phyloP scores from a whole-genome alignment of 805 yeast genomes.

The Barnettozyma siamensis region DNA sequence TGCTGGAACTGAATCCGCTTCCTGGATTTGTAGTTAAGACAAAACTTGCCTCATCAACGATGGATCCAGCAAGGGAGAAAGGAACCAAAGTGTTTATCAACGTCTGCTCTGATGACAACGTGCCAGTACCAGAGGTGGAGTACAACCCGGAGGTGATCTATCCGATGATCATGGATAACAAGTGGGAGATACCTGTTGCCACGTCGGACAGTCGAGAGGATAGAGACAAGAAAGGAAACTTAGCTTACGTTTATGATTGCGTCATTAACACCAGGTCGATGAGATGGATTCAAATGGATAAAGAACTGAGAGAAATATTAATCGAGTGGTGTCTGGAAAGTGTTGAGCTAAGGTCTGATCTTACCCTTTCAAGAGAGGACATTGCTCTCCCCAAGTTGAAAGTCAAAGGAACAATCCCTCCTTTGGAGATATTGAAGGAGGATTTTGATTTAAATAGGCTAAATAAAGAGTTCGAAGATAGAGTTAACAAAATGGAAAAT shows the following conservation, averaged over 20 bases:
- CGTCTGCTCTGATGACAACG: conserved; percentile 57
- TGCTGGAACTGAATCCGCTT: conserved; percentile 34
- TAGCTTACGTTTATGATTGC: conserved; percentile 71
- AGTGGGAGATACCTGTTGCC: conserved; percentile 84
- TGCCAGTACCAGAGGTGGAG: conserved; percentile 54
- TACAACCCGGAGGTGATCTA: conserved; percentile 56
- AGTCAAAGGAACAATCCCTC: conserved; percentile 56
- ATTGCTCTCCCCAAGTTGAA: conserved; percentile 65
- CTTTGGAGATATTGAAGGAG: conserved; percentile 37
- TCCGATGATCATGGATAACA: conserved; percentile 56
- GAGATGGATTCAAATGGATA: conserved; percentile 53
- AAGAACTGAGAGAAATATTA: conserved; percentile 56
- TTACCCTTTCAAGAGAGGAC: conserved; percentile 54
- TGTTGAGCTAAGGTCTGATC: conserved; percentile 50
- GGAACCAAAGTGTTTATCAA: conserved; percentile 73
- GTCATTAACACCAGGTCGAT: conserved; percentile 61
- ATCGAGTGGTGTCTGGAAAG: conserved; percentile 84
- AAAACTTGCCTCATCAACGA: conserved; percentile 27
- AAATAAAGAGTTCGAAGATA: conserved; percentile 29
- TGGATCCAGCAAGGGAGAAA: conserved; percentile 25
- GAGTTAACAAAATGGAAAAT: conserved; percentile 30
- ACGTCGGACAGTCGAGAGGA: conserved; percentile 51
- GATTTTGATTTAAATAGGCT: conserved; percentile 38
- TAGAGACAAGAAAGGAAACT: conserved; percentile 63
- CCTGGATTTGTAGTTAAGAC: conserved; percentile 77